phyloP scores from a whole-genome alignment of 179 eudicot genomes.

The Patellifolia procumbens region DNA sequence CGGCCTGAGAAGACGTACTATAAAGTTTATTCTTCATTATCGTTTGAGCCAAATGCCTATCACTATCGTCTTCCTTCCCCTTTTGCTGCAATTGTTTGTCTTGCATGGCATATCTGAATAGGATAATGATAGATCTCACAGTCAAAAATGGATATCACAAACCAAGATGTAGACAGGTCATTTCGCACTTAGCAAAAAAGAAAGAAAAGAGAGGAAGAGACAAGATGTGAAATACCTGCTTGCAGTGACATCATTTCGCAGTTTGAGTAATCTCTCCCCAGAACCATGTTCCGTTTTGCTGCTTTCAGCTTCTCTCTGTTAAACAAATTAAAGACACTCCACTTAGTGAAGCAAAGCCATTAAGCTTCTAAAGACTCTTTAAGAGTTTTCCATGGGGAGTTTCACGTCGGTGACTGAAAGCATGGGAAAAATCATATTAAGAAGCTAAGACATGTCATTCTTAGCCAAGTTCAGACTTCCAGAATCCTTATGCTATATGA shows the following conservation, averaged over 20 bases:
- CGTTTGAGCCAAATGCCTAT: slow-evolving; percentile 66
- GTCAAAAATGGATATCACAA: not conserved
- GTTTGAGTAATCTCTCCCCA: slow-evolving; percentile 40
- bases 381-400: not conserved
- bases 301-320: slow-evolving; percentile 72
- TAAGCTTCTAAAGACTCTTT: slow-evolving; percentile 11
- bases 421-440: not conserved
- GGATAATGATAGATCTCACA: not conserved
- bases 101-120: slow-evolving; percentile 53
- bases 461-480: not conserved
- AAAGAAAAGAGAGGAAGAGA: slow-evolving; percentile 1
- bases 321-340: not conserved
- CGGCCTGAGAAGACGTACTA: slow-evolving; percentile 61
- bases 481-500: not conserved
- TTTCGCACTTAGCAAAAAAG: not conserved
- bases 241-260: slow-evolving; percentile 51
- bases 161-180: not conserved
- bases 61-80: slow-evolving; percentile 77
- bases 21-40: slow-evolving; percentile 65
- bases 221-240: slow-evolving; percentile 53
- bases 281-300: slow-evolving; percentile 38
- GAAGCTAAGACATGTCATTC: not conserved
- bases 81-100: slow-evolving; percentile 51
- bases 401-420: not conserved
- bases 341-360: slow-evolving; percentile 18